Evolutionary conservation across 2,329 filamentous ascomycete species (phyloP).

Genomic region (Sarocladium kiliense): DNA sequence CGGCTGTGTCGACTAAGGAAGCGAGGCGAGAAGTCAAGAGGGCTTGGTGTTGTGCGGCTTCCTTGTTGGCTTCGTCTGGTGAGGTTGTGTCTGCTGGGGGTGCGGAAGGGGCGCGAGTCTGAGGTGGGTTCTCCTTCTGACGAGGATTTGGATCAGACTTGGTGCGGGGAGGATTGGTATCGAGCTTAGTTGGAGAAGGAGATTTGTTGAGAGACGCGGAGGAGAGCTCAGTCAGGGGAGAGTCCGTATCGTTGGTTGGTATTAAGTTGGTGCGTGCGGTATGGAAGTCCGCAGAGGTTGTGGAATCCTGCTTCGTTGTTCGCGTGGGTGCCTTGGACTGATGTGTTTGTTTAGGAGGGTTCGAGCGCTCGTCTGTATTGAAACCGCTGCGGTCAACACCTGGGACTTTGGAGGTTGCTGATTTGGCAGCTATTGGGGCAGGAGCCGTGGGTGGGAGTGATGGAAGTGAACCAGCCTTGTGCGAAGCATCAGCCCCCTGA

Average conservation of each 20-base stretch:
- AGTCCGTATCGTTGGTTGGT: slow-evolving; percentile 18
- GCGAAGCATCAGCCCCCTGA: not conserved
- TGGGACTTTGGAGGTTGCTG: slow-evolving; percentile 11
- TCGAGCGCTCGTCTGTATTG: slow-evolving; percentile 21
- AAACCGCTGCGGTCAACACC: slow-evolving; percentile 37
- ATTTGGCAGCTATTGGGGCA: not conserved
- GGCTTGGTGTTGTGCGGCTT: not conserved
- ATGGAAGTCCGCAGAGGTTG: slow-evolving; percentile 32
- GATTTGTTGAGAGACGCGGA: slow-evolving; percentile 37
- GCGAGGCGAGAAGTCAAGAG: slow-evolving; percentile 22
- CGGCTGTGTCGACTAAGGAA: slow-evolving; percentile 33
- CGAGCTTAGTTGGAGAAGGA: slow-evolving; percentile 27
- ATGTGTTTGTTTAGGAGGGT: slow-evolving; percentile 11
- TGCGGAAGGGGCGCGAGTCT: not conserved
- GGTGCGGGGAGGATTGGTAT: slow-evolving; percentile 12
- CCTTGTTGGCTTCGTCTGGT: not conserved
- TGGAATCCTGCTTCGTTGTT: slow-evolving; percentile 18
- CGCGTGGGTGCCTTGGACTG: not conserved
- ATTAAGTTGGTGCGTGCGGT: slow-evolving; percentile 34
- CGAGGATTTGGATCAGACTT: slow-evolving; percentile 3
- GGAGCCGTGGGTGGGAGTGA: slow-evolving; percentile 6
- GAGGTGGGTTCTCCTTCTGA: not conserved
- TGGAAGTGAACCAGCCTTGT: slow-evolving; percentile 8
- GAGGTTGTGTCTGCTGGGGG: not conserved
- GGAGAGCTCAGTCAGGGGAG: slow-evolving; percentile 36